Percentiles rank a stretch among this genome's conserved stretches.
Conservation (phyloP, 192 early-diverging fungal species). For the Geosiphon pyriformis region DNA sequence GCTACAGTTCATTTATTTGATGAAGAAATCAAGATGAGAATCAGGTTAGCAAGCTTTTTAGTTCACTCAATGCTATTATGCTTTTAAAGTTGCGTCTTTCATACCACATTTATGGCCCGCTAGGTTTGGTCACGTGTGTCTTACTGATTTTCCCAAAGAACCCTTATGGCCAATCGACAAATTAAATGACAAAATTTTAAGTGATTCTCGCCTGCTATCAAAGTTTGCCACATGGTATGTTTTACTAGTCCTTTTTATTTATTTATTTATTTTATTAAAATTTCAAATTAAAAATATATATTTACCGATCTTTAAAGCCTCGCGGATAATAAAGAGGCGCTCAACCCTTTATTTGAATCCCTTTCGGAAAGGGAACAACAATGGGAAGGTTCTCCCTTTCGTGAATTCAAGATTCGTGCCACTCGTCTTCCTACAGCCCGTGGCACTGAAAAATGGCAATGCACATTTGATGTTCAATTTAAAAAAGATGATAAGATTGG, state of each 20-base stretch:
- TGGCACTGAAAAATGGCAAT: not conserved
- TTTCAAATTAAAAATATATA: not conserved
- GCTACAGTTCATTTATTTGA: constrained; percentile 33
- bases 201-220: constrained; percentile 26
- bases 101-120: not conserved
- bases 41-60: constrained; percentile 9
- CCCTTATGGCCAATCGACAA: constrained; percentile 9
- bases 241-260: too few relatives aligned
- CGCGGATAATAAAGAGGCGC: constrained; percentile 8
- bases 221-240: constrained; percentile 32
- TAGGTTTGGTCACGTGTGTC: constrained; percentile 37
- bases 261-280: not conserved
- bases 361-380: constrained; percentile 10
- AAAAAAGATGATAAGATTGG: constrained; percentile 29
- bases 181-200: constrained; percentile 29
- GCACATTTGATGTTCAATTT: constrained; percentile 22
- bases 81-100: not conserved
- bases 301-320: constrained; percentile 23
- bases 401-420: constrained; percentile 14
- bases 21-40: constrained; percentile 33
- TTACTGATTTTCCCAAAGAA: constrained; percentile 32
- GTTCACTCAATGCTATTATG: not conserved
- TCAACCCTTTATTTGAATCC: constrained; percentile 27
- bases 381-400: constrained; percentile 12
- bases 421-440: not conserved